Base-by-base conservation (phyloP, 768 basidiomycete species). In the Tylopilus balloui region DNA sequence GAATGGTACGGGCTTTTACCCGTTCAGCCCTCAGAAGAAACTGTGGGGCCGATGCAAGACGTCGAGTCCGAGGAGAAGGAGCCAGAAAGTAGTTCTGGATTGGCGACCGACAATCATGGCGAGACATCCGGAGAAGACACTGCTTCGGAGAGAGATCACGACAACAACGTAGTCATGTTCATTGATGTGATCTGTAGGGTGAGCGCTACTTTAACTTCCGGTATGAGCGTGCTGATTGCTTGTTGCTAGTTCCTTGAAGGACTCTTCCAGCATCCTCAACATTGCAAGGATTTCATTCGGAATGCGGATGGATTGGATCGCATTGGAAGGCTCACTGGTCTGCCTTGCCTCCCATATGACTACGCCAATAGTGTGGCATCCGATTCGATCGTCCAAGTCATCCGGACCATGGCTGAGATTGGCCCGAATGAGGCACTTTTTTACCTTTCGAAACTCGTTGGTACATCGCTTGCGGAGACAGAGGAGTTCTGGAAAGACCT, bases 261-360 rank as follows among this genome's bases (percentile, higher is more conserved):
- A 6, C 77, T 98, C 35, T 94, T 98, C 72, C 92, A 94, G 59
- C 93, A 95, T 62, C 76, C 83, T 2, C 81, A 83, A 20, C 90
- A 97, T 66, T 89, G 89, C 73, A 83, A 83, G 55, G 95, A 97
- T 57, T 97, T 97, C 65, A 81, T 96, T 51, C 71, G 77, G 40
- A 75, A 78, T 52, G 75, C 84, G 5, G 80, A 93, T 59, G 82
- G 90, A 41, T 75, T 97, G 34, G 72, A 83, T 54, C 74, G 78
- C 56, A 71, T 98, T 47, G 83, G 91, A 55, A 77, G 79, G 55
- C 73, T 97, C 35, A 84, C 93, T 27, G 79, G 81, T 17, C 73
- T 94, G 25, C 88, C 93, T 12, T 94, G 88, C 63, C 73, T 94
- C 24, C 93, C 96, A 0, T 89, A 88, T 51, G 88, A 93, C 63